Evolutionary conservation across 139 green algal species (phyloP), one percentile per base, ranked within the genome.

Genomic region (Chlorella sp.): DNA sequence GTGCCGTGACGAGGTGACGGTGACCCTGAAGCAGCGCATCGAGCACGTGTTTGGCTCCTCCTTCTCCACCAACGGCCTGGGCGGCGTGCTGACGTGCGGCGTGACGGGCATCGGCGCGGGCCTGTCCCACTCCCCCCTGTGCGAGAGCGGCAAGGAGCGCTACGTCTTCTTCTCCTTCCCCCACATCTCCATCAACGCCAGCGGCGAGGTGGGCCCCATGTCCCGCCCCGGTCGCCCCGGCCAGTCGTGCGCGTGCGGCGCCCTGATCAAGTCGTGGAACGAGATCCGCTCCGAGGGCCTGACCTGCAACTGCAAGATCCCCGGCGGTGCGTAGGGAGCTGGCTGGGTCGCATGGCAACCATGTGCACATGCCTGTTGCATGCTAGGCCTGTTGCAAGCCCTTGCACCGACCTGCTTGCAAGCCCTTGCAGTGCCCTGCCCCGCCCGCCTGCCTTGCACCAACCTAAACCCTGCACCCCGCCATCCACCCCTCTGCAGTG

Each of bases 121-220:
- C 48, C 84, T 95, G n/a, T 89, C 77, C 19, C 92, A 95, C 86
- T 83, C 90, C 1, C 92, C 92, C 22, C 78, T 84, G 32, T 83
- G 76, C 46, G 48, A 22, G 5, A 82, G 44, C 24, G 95, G 94
- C 83, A 93, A 93, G 81, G 94, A 97, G 87, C 90, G 92, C 73
- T 97, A 98, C 84, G 93, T 98, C 54, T 98, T 98, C 90, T 97
- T 97, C 78, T 94, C 92, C 81, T 95, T 97, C 85, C 95, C 95
- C n/a, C 95, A 98, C 91, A 96, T 98, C 82, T 58, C 89, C 82
- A 94, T 98, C 54, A 92, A 95, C 90, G 88, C 88, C 28, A 68
- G 80, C 0, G 92, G 93, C 82, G 86, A 91, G 41, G 85, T 96
- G 30, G 95, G 94, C 81, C 68, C 69, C 74, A 91, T 96, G 75